Evolutionary conservation across 768 basidiomycete genomes (phyloP).

Genomic region (Suillus placidus): DNA sequence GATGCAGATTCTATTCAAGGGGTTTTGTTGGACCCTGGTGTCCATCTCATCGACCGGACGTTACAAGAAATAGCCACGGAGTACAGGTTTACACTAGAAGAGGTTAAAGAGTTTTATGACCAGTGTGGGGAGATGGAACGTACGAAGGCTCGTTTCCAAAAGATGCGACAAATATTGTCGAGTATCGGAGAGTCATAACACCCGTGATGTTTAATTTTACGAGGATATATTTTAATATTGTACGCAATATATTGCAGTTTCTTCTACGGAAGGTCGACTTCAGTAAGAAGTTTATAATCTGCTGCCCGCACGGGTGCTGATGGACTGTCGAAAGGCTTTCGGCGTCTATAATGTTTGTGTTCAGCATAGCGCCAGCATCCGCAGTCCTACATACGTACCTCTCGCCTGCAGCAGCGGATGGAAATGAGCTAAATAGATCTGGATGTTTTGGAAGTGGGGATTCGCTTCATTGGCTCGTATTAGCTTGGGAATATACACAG

Average conservation of each 20-base stretch:
- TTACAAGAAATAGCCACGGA: constrained; percentile 69
- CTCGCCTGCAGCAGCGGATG: constrained; percentile 95
- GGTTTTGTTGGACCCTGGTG: constrained; percentile 3
- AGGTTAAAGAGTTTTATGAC: constrained; percentile 80
- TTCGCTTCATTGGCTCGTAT: constrained; percentile 55
- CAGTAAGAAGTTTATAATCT: constrained; percentile 66
- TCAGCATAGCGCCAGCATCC: neutral
- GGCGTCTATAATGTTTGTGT: constrained; percentile 49
- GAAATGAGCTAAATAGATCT: constrained; percentile 94
- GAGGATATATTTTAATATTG: neutral
- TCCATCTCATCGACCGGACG: constrained; percentile 70
- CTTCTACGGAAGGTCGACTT: constrained; percentile 51
- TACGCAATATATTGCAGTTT: neutral
- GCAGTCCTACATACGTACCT: constrained; percentile 53
- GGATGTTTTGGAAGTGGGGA: constrained; percentile 95
- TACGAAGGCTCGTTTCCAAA: constrained; percentile 65
- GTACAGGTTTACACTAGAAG: constrained; percentile 71
- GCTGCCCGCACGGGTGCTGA: constrained; percentile 76
- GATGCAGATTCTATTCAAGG: constrained; percentile 4
- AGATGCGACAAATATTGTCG: constrained; percentile 57
- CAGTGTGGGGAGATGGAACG: constrained; percentile 70
- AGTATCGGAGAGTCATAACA: constrained; percentile 28
- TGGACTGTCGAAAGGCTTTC: constrained; percentile 78
- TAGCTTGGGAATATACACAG: constrained; percentile 4
- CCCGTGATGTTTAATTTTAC: neutral